phyloP scores from a whole-genome alignment of 306 rosid species.

The Purshia tridentata region DNA sequence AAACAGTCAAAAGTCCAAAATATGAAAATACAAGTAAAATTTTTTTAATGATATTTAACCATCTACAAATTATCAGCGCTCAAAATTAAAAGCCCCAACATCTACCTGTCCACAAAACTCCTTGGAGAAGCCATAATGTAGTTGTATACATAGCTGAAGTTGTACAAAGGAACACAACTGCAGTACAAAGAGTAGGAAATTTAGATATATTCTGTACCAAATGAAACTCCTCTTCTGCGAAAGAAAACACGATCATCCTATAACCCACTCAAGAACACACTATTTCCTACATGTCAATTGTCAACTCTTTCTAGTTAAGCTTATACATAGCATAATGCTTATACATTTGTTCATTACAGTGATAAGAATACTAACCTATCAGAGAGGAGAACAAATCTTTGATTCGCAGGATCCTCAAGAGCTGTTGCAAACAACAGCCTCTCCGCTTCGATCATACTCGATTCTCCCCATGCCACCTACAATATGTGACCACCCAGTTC shows the following conservation, averaged over 20 bases:
- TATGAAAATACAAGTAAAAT: neutral
- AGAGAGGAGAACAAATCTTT: constrained; percentile 90
- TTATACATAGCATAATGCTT: neutral
- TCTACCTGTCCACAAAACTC: constrained; percentile 99
- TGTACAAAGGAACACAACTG: constrained; percentile 97
- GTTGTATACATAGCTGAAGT: constrained; percentile 77
- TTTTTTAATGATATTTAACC: constrained; percentile 23
- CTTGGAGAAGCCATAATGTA: constrained; percentile 77
- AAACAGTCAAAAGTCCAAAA: neutral
- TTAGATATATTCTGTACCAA: constrained; percentile 10
- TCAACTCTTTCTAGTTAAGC: neutral
- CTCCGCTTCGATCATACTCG: constrained; percentile 56
- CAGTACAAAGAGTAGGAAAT: constrained; percentile 37
- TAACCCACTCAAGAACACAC: neutral
- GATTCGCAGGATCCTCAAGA: constrained; percentile 87
- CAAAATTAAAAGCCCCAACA: constrained; percentile 48
- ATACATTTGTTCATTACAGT: neutral
- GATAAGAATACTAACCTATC: constrained; percentile 60
- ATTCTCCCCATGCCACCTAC: constrained; percentile 62
- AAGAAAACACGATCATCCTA: neutral
- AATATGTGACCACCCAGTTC: constrained; percentile 1
- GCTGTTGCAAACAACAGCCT: constrained; percentile 48
- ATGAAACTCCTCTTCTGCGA: constrained; percentile 11
- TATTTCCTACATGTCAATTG: neutral
- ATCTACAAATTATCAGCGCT: constrained; percentile 43